Base-by-base conservation (phyloP, 805 yeast species). In the Candida ficus region DNA sequence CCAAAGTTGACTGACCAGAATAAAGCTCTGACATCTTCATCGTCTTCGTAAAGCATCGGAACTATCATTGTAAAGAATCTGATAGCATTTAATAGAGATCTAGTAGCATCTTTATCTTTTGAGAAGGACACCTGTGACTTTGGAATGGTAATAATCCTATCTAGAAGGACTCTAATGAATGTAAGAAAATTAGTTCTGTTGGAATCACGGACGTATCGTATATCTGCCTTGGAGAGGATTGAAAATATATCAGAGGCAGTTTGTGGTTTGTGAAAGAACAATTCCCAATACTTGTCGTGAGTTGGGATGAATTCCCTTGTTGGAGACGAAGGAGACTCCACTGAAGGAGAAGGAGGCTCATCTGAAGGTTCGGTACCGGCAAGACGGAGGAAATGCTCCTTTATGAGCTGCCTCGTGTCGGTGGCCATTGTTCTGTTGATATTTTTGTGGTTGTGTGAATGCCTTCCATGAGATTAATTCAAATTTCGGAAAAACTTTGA, bases 21-120 rank as follows among this genome's bases (percentile, higher is more conserved):
- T 6, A 41, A 32, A 1, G 41, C 8, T 12, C 14, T 33, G 7
- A 35, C 25, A 27, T 54, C 62, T 35, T 47, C 66, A 10, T 64
- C 37, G 13, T 33, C 55, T 60, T 89, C 95, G 52, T 73, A 84
- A 7, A 82, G 54, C 35, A 76, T 71, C 0, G 96, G 96, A 17
- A 84, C 46, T 4, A 84, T 39, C 44, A 77, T 73, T 3, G 86
- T 76, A 30, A 90, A 59, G 5, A 83, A 58, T 28, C 96, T 70
- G 7, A 82, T 50, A 50, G 87, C 78, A 44, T 78, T 81, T 35
- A 83, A 61, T 10, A 80, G 53, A 46, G 75, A 63, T n/a, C 14
- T n/a, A 9, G 11, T n/a, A 9, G 18, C 19, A 16, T 10, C 4
- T 9, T 33, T n/a, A 16, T 33, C 17, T 14, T 29, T 20, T 17